Evolutionary conservation across 768 basidiomycete genomes (phyloP), one percentile per base, ranked within the genome.

Genomic region (Chalciporus pseudorubinellus): DNA sequence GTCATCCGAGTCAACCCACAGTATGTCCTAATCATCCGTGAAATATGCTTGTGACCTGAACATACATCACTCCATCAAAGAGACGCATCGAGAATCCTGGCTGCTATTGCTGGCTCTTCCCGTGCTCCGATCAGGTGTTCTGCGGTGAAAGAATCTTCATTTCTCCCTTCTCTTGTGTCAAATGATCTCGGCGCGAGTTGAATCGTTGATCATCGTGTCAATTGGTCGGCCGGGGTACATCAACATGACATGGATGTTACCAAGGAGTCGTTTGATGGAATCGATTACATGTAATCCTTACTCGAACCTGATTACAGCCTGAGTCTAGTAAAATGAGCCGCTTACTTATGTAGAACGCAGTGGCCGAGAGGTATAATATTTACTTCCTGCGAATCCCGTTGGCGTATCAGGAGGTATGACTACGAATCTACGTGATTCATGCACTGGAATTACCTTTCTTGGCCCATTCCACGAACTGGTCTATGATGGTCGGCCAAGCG

Each of bases 401-500:
- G 2, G n/a, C n/a, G 34, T n/a, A 36, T 36, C 16, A 34, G n/a
- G 47, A 45, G 53, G 50, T 55, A 51, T 58, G n/a, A 13, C 34
- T 16, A n/a, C n/a, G 6, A 36, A 20, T 39, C 39, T 39, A 24
- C n/a, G 12, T 20, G 13, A 11, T 36, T 60, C 31, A 53, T 41
- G 38, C 43, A 38, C n/a, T 10, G 13, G 46, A 8, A 18, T 45
- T 40, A 43, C 46, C 70, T 55, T 69, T 68, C 63, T 77, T 82
- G 36, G 82, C 86, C 61, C 76, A 85, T 48, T 78, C 82, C 14
- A 90, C 89, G 59, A 91, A 92, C 46, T 89, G 88, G 59, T 94
- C 91, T 55, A 93, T 87, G 20, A 85, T 79, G 33, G 89, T 91
- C 5, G 91, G 91, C 91, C 91, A 93, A 2, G 92, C 87, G 42